A percentile compares a stretch with the other conserved stretches of the same genome.
These are phyloP conservation scores for Adansonia grandidieri DNA, from an alignment of 441 rosid species.

Conservation along the genomic window DNA sequence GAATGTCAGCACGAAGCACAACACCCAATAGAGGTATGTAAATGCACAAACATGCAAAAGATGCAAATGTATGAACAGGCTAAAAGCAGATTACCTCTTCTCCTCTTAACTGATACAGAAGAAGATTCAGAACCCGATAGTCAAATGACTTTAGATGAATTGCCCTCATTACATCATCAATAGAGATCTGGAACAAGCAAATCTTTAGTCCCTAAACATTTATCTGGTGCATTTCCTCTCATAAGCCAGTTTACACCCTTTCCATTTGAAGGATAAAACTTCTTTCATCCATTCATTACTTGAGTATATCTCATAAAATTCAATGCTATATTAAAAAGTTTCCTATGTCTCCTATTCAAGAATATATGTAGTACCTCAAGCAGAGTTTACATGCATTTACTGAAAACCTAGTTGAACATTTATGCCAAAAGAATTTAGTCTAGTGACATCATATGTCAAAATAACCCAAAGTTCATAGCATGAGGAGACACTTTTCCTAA, in stretches of 20 bases:
- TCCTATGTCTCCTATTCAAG: background rate
- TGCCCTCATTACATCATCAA: slow-evolving; percentile 66
- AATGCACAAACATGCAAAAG: slow-evolving; percentile 17
- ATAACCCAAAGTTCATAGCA: background rate
- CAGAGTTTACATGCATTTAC: background rate
- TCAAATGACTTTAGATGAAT: slow-evolving; percentile 85
- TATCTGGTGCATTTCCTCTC: slow-evolving; percentile 1
- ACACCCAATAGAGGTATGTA: background rate
- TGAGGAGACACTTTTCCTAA: background rate
- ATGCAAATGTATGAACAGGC: background rate
- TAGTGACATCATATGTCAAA: background rate
- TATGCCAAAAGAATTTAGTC: background rate
- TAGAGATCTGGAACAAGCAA: slow-evolving; percentile 44
- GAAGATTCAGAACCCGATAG: slow-evolving; percentile 84
- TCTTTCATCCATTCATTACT: slow-evolving; percentile 18
- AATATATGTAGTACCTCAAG: background rate
- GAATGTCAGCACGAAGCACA: background rate
- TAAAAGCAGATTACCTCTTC: slow-evolving; percentile 55
- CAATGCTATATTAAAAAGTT: background rate
- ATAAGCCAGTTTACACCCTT: background rate
- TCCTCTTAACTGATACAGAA: slow-evolving; percentile 73
- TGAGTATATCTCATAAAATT: slow-evolving; percentile 5
- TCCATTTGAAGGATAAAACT: background rate
- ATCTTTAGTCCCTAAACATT: background rate
- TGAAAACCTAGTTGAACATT: background rate